Conservation (phyloP, 164 flowering plant species). For the Macadamia integrifolia region DNA sequence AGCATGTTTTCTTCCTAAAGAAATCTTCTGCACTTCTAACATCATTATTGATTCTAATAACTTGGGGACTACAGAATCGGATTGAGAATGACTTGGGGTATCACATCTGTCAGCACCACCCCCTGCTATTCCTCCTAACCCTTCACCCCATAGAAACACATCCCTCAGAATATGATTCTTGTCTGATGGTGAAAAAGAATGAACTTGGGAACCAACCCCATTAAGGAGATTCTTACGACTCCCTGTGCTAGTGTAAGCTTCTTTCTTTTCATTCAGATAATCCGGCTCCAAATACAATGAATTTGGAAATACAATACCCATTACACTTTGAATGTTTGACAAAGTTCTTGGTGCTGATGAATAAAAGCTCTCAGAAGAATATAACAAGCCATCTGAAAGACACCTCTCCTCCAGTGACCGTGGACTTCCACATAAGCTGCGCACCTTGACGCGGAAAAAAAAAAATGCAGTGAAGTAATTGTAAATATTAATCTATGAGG, state of each 20-base stretch:
- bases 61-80: slow-evolving; percentile 54
- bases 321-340: slow-evolving; percentile 18
- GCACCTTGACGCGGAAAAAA: slow-evolving; percentile 35
- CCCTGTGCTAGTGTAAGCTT: slow-evolving; percentile 9
- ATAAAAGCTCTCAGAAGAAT: slow-evolving; percentile 38
- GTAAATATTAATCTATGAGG: slow-evolving; percentile 3
- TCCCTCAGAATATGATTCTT: slow-evolving; percentile 37
- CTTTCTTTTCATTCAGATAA: slow-evolving; percentile 19
- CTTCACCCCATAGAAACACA: slow-evolving; percentile 68
- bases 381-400: slow-evolving; percentile 45
- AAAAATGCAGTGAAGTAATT: slow-evolving; percentile 8
- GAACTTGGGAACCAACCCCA: slow-evolving; percentile 14
- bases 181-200: slow-evolving; percentile 14
- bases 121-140: slow-evolving; percentile 35
- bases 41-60: slow-evolving; percentile 42
- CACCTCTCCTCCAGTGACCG: slow-evolving; percentile 42
- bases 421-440: slow-evolving; percentile 57
- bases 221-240: slow-evolving; percentile 13
- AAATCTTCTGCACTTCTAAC: slow-evolving; percentile 44
- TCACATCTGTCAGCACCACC: slow-evolving; percentile 22
- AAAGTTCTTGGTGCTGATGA: slow-evolving; percentile 31
- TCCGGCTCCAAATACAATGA: slow-evolving; percentile 23
- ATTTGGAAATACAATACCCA: slow-evolving; percentile 15
- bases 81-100: slow-evolving; percentile 6
- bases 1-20: slow-evolving; percentile 57